Conservation (phyloP, 176 grass and related monocot genomes). For the Ampelocalamus luodianensis region DNA sequence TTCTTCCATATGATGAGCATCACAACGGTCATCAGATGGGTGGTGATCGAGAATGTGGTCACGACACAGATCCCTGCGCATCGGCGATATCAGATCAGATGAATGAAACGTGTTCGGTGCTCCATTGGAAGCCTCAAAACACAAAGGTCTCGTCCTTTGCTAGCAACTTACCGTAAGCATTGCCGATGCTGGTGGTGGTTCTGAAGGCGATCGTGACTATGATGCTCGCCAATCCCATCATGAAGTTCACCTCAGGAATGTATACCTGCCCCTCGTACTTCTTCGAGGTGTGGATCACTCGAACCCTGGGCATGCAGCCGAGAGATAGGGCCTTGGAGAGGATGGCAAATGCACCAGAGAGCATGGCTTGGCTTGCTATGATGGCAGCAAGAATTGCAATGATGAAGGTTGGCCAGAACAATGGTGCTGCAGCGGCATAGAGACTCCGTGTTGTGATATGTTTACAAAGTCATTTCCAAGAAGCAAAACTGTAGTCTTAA, state of each 20-base stretch:
- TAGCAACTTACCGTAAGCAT: slow-evolving; percentile 64
- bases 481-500: neutral
- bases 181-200: slow-evolving; percentile 65
- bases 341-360: slow-evolving; percentile 71
- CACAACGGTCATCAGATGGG: slow-evolving; percentile 63
- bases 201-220: slow-evolving; percentile 67
- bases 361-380: slow-evolving; percentile 91
- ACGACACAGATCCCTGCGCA: slow-evolving; percentile 71
- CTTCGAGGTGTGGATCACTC: slow-evolving; percentile 74
- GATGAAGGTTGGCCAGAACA: slow-evolving; percentile 83
- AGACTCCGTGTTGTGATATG: neutral
- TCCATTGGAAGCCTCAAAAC: neutral
- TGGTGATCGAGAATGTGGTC: slow-evolving; percentile 71
- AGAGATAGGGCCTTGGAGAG: slow-evolving; percentile 78
- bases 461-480: neutral
- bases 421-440: slow-evolving; percentile 21
- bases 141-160: neutral
- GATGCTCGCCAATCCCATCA: slow-evolving; percentile 69
- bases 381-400: slow-evolving; percentile 68
- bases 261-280: slow-evolving; percentile 82
- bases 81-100: neutral
- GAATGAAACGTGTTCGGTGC: neutral
- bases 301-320: slow-evolving; percentile 76
- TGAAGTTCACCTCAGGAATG: slow-evolving; percentile 86
- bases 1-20: slow-evolving; percentile 88